Base-by-base conservation (phyloP, 805 yeast genomes). In the Pichia ethanolica region DNA sequence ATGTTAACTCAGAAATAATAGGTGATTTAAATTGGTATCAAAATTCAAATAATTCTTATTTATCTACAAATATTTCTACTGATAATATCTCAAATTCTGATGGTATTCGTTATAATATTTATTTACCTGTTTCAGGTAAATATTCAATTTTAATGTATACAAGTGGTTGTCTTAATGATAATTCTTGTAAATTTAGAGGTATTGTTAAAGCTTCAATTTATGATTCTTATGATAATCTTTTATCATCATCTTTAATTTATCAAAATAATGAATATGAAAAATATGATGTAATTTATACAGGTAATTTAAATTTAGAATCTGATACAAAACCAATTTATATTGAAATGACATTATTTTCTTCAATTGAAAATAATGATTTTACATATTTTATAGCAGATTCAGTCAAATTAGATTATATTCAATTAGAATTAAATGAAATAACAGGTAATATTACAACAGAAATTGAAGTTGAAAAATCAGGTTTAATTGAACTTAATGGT, bases 231-330 rank as follows among this genome's bases (percentile, higher is more conserved):
- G 78, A 75, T 26, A 58, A 63, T 0, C 49, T 74, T 1, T 57
- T 82, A 4, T 58, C 74, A 3, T 58, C 79, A 1, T 56, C 68
- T 2, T 55, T 74, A 39, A 70, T 91, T 26, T 89, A 80, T 62
- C 98, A 93, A 67, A 89, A 88, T 44, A 93, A 93, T 63, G 71
- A 79, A 35, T 75, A 79, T 49, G 76, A 82, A 44, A 93, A 93
- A 64, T 91, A 88, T 63, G 98, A 93, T 64, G 71, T 75, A 20
- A 61, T 93, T 7, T 91, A 69, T 63, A 70, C 75, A 40, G 99
- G 98, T 1, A 79, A 78, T 51, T 63, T 90, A 44, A 73, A 78
- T 26, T 76, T 78, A 1, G 60, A 70, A n/a, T 55, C 52, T 33
- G 54, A 46, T 1, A 66, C 73, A 36, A 57, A 42, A 27, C 62